These are phyloP conservation scores for Daldinia sp. DNA, from an alignment of 2,329 filamentous ascomycete species.

Conservation along the genomic window DNA sequence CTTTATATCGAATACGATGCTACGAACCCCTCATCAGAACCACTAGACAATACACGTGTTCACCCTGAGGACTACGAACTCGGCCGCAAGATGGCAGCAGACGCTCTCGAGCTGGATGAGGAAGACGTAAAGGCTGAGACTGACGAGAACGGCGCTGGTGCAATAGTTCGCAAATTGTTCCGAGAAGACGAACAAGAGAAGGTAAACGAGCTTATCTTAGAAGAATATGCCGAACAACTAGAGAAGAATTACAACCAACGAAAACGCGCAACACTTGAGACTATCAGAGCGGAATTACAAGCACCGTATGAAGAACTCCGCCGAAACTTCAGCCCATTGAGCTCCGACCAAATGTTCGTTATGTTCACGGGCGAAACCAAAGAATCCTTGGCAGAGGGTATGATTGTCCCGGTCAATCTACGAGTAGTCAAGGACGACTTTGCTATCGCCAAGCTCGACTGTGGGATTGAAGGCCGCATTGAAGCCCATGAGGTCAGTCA, in stretches of 20 bases:
- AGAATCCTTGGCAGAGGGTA: conserved; percentile 83
- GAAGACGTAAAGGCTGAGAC: conserved; percentile 96
- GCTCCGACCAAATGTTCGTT: conserved; percentile 84
- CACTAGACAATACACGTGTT: conserved; percentile 94
- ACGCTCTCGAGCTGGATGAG: conserved; percentile 94
- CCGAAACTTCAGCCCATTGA: conserved; percentile 75
- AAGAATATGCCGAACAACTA: conserved; percentile 96
- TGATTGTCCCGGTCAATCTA: conserved; percentile 91
- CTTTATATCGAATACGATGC: conserved; percentile 87
- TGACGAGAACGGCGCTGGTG: conserved; percentile 86
- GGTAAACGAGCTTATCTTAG: conserved; percentile 93
- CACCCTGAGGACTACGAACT: conserved; percentile 99
- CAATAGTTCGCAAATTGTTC: conserved; percentile 94
- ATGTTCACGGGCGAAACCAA: conserved; percentile 95
- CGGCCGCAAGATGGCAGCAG: conserved; percentile 96
- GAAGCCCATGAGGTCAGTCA: conserved; percentile 84
- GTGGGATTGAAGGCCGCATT: conserved; percentile 89
- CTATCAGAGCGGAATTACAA: conserved; percentile 91
- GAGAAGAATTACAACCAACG: conserved; percentile 92
- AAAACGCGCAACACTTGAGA: conserved; percentile 95
- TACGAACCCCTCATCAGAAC: conserved; percentile 84
- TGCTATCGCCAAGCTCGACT: conserved; percentile 92
- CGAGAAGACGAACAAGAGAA: conserved; percentile 92
- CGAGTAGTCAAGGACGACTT: conserved; percentile 91
- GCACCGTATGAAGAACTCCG: conserved; percentile 94